Evolutionary conservation across 2,329 filamentous ascomycete species (phyloP).

Genomic region (Ophiocordyceps camponoti-floridani): DNA sequence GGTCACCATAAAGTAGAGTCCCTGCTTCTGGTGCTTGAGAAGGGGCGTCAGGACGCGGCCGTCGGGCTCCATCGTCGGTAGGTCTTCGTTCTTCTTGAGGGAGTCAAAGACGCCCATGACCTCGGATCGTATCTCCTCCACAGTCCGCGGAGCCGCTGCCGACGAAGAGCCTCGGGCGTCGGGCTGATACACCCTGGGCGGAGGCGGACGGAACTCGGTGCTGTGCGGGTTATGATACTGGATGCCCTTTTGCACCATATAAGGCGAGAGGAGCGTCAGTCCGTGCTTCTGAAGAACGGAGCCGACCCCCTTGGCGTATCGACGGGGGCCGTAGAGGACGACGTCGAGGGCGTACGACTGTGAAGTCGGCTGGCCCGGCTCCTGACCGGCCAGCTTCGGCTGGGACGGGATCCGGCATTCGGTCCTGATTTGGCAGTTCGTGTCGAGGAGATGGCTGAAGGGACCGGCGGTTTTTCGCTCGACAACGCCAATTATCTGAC

Average conservation of each 20-base stretch:
- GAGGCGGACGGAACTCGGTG: constrained; percentile 25
- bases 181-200: constrained; percentile 15
- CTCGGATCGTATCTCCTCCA: constrained; percentile 73
- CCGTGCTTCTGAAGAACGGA: constrained; percentile 43
- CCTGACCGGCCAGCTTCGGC: constrained; percentile 43
- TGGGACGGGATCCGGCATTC: constrained; percentile 54
- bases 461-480: constrained; percentile 49
- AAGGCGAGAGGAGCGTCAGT: constrained; percentile 48
- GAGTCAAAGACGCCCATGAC: constrained; percentile 79
- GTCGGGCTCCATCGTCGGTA: constrained; percentile 56
- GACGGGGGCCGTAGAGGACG: constrained; percentile 62
- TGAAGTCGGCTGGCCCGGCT: constrained; percentile 43
- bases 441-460: constrained; percentile 58
- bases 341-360: constrained; percentile 46
- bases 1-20: constrained; percentile 66
- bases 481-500: constrained; percentile 57
- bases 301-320: constrained; percentile 47
- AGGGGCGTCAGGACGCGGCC: constrained; percentile 45
- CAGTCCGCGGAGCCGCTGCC: constrained; percentile 37
- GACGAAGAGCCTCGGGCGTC: constrained; percentile 10
- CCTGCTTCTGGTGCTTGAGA: constrained; percentile 78
- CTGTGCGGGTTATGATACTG: constrained; percentile 64
- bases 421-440: constrained; percentile 45
- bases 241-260: constrained; percentile 47
- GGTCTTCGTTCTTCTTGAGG: constrained; percentile 54